A percentile compares a stretch with the other conserved stretches of the same genome.
These are phyloP conservation scores for Aspergillus bridgeri DNA, from an alignment of 495 filamentous ascomycete genomes.

Conservation along the genomic window DNA sequence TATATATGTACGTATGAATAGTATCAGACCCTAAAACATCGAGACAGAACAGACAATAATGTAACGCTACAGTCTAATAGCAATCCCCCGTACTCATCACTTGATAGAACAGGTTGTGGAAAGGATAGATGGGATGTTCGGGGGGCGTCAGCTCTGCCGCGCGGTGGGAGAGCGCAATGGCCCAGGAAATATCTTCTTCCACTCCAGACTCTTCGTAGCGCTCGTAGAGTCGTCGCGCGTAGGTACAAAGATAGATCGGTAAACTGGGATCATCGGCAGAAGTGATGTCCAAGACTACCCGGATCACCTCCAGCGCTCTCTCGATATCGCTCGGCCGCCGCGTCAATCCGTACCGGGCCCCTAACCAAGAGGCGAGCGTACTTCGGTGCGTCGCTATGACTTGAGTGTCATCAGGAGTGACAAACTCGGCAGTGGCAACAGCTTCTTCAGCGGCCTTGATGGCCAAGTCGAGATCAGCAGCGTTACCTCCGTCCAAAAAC, in stretches of 20 bases:
- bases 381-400: not conserved
- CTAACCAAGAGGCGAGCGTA: not conserved
- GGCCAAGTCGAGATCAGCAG: not conserved
- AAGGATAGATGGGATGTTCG: not conserved
- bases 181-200: not conserved
- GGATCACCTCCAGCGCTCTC: not conserved
- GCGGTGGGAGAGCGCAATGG: not conserved
- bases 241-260: constrained; percentile 1
- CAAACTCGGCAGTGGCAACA: not conserved
- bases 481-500: not conserved
- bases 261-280: not conserved
- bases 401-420: not conserved
- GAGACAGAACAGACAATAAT: not conserved
- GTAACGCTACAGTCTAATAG: not conserved
- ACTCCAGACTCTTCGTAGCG: not conserved
- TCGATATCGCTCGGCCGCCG: not conserved
- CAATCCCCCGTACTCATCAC: not conserved
- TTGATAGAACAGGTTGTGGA: not conserved
- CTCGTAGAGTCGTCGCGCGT: not conserved
- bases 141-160: not conserved
- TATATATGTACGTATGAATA: no score
- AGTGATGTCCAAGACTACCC: not conserved
- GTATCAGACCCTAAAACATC: not conserved
- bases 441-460: not conserved
- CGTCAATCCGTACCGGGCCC: not conserved